phyloP scores from a whole-genome alignment of 2,329 filamentous ascomycete genomes.

The Exophiala bonariae region DNA sequence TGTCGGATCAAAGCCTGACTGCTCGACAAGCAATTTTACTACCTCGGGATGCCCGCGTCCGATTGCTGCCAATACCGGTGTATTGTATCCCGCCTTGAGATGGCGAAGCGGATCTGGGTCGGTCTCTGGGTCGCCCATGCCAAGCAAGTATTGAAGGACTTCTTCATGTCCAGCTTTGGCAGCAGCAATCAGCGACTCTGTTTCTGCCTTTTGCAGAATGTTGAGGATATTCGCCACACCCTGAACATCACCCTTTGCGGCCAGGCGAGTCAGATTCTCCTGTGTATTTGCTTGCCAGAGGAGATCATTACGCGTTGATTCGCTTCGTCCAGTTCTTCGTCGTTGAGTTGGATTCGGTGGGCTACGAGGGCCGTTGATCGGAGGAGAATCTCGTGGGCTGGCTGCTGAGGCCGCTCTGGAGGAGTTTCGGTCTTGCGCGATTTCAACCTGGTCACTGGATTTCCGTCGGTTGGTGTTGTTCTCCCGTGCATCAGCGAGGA shows the following conservation, averaged over 20 bases:
- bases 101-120: conserved; percentile 67
- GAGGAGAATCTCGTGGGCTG: conserved; percentile 48
- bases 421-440: conserved; percentile 37
- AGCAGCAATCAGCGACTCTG: conserved; percentile 85
- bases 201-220: conserved; percentile 62
- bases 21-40: conserved; percentile 74
- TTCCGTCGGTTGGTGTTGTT: conserved; percentile 47
- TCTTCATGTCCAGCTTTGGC: conserved; percentile 89
- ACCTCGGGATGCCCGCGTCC: conserved; percentile 84
- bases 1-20: conserved; percentile 79
- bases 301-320: conserved; percentile 51
- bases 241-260: conserved; percentile 50
- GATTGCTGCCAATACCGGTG: conserved; percentile 91
- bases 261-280: conserved; percentile 49
- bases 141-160: conserved; percentile 75
- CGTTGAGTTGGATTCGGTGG: conserved; percentile 37
- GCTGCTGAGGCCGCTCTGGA: conserved; percentile 45
- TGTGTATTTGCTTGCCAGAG: conserved; percentile 52
- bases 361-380: conserved; percentile 39
- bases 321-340: conserved; percentile 49
- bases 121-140: conserved; percentile 64
- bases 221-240: conserved; percentile 52
- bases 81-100: conserved; percentile 68
- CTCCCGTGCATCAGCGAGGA: conserved; percentile 64
- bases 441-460: conserved; percentile 42